Conservation (phyloP, 2,329 filamentous ascomycete genomes). For the Sclerotinia minor region DNA sequence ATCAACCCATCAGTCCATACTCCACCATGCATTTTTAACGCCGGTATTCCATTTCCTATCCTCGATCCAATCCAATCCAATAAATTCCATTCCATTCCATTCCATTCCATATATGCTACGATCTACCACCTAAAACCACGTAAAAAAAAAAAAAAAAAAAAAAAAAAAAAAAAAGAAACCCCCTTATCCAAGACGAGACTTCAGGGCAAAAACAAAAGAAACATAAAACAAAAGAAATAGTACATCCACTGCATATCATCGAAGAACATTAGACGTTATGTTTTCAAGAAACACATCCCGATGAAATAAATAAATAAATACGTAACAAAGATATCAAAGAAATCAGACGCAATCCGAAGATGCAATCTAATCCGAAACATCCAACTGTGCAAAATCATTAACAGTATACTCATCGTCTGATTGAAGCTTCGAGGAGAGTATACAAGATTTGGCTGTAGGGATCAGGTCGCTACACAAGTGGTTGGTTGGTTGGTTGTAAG, state of each 20-base stretch:
- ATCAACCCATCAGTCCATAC: slow-evolving; percentile 7
- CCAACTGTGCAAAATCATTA: background rate
- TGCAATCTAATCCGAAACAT: background rate
- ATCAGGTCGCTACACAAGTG: background rate
- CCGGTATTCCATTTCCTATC: background rate
- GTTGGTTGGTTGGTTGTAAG: too few species aligned
- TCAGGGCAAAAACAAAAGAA: background rate
- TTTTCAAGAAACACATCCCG: background rate
- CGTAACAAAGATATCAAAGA: background rate
- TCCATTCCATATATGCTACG: background rate
- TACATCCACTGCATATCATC: background rate
- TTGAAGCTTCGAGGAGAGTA: slow-evolving; percentile 14
- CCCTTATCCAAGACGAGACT: background rate
- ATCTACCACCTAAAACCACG: slow-evolving; percentile 12
- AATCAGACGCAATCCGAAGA: slow-evolving; percentile 10
- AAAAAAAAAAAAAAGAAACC: too few species aligned
- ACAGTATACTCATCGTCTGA: slow-evolving; percentile 3
- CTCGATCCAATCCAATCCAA: background rate
- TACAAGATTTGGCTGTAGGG: background rate
- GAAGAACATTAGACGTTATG: background rate
- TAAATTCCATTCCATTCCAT: background rate
- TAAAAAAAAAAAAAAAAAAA: background rate
- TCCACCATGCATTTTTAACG: slow-evolving; percentile 22
- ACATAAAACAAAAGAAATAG: slow-evolving; percentile 5
- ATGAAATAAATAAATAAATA: background rate